phyloP scores from a whole-genome alignment of 352 stramenopile species.

The Phytopythium litorale region DNA sequence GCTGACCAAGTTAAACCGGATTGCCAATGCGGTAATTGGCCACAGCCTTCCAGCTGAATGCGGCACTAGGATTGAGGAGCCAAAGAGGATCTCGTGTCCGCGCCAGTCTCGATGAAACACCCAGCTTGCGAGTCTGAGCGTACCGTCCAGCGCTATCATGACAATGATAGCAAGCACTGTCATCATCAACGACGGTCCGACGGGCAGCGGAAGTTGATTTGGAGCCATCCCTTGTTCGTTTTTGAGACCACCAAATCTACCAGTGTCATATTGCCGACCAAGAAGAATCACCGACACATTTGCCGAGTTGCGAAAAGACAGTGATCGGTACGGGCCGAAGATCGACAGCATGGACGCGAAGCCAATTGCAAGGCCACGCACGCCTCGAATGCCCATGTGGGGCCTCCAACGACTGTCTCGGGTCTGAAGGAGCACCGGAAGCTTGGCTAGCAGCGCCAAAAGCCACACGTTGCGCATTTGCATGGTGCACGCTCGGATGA shows the following conservation, averaged over 20 bases:
- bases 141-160: not conserved
- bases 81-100: not conserved
- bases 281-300: constrained; percentile 7
- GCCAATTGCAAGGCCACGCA: constrained; percentile 30
- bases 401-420: constrained; percentile 14
- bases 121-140: not conserved
- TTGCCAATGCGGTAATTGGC: constrained; percentile 13
- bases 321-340: constrained; percentile 24
- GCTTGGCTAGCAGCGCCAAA: constrained; percentile 28
- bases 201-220: not conserved
- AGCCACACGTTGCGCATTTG: constrained; percentile 49
- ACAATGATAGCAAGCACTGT: not conserved
- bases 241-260: not conserved
- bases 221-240: not conserved
- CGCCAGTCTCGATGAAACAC: not conserved
- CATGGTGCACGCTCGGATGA: constrained; percentile 23
- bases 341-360: constrained; percentile 32
- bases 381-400: constrained; percentile 19
- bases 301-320: constrained; percentile 14
- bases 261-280: not conserved
- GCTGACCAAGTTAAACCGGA: constrained; percentile 11
- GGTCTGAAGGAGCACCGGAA: constrained; percentile 15
- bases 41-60: constrained; percentile 15
- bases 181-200: not conserved
- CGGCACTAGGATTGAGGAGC: not conserved